Conservation (phyloP, 192 early-diverging fungal genomes). For the Entrophospora sp. region DNA sequence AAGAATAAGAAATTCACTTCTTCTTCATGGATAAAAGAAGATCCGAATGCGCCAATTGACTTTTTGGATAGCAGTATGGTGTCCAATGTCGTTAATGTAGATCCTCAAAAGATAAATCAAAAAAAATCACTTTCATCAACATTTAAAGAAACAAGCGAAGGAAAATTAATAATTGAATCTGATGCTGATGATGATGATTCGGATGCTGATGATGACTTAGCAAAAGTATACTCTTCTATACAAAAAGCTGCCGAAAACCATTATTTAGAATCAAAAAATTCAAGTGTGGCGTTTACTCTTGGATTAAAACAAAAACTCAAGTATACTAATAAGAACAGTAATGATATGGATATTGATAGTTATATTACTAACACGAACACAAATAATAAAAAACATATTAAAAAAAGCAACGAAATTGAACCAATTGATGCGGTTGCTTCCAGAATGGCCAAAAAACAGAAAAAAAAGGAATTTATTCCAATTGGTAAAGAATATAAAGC, state of each 20-base stretch:
- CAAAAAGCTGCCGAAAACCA: slow-evolving; percentile 67
- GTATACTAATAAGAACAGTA: slow-evolving; percentile 58
- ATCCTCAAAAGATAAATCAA: slow-evolving; percentile 31
- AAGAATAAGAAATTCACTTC: slow-evolving; percentile 32
- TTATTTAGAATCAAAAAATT: slow-evolving; percentile 71
- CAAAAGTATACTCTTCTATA: too few relatives aligned
- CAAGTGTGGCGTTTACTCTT: slow-evolving; percentile 80
- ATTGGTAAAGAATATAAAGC: slow-evolving; percentile 77
- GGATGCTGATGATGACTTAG: slow-evolving; percentile 30
- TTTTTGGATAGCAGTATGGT: slow-evolving; percentile 84
- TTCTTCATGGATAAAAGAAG: slow-evolving; percentile 58
- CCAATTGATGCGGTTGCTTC: slow-evolving; percentile 23
- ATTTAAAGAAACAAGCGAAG: slow-evolving; percentile 66
- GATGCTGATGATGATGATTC: slow-evolving; percentile 30
- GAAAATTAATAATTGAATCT: slow-evolving; percentile 68
- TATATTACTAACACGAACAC: too few relatives aligned
- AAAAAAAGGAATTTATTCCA: slow-evolving; percentile 19
- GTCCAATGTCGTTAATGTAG: slow-evolving; percentile 41
- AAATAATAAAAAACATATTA: too few relatives aligned
- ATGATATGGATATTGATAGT: slow-evolving; percentile 63
- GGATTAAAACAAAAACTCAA: slow-evolving; percentile 78
- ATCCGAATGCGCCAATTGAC: slow-evolving; percentile 68
- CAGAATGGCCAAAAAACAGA: slow-evolving; percentile 29
- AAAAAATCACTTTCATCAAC: slow-evolving; percentile 32
- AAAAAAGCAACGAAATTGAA: too few relatives aligned